A percentile compares a stretch with the other conserved stretches of the same genome.
These are phyloP conservation scores for Hypericum androsaemum DNA, from an alignment of 345 rosid species.

Conservation along the genomic window DNA sequence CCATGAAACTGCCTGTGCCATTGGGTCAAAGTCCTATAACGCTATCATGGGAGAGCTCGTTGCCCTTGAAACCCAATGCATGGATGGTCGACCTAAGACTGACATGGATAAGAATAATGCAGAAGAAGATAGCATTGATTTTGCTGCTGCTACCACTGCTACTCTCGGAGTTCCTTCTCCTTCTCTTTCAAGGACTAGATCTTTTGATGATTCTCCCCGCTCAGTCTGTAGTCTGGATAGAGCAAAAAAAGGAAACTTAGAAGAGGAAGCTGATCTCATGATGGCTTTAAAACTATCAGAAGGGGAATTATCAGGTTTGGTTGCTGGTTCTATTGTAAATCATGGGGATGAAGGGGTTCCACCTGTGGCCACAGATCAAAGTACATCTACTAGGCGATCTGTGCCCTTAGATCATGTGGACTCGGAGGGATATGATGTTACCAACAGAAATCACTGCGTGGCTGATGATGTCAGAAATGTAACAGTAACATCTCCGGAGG, in stretches of 20 bases:
- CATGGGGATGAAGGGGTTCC: slow-evolving; percentile 20
- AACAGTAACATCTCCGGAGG: slow-evolving; percentile 18
- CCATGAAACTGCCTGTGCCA: slow-evolving; percentile 62
- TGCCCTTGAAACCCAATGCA: slow-evolving; percentile 55
- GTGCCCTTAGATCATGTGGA: slow-evolving; percentile 14
- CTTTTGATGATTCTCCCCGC: slow-evolving; percentile 67
- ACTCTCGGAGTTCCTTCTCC: slow-evolving; percentile 94
- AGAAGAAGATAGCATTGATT: slow-evolving; percentile 75
- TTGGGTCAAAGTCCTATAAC: slow-evolving; percentile 85
- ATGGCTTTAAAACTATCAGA: slow-evolving; percentile 64
- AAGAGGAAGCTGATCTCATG: slow-evolving; percentile 71
- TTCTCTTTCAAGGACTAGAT: slow-evolving; percentile 58
- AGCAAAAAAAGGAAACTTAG: slow-evolving; percentile 61
- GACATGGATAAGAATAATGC: slow-evolving; percentile 23
- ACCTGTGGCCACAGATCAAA: slow-evolving; percentile 30
- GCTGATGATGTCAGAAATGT: slow-evolving; percentile 20
- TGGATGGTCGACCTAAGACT: slow-evolving; percentile 17
- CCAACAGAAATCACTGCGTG: slow-evolving; percentile 16
- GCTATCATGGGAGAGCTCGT: slow-evolving; percentile 84
- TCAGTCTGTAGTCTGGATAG: slow-evolving; percentile 33
- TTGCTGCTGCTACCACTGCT: slow-evolving; percentile 96
- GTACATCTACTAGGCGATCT: slow-evolving; percentile 17
- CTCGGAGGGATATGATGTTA: slow-evolving; percentile 15
- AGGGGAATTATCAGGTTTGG: slow-evolving; percentile 26
- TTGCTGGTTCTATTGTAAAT: slow-evolving; percentile 14